phyloP scores from a whole-genome alignment of 768 basidiomycete species.

The Epithele typhae region DNA sequence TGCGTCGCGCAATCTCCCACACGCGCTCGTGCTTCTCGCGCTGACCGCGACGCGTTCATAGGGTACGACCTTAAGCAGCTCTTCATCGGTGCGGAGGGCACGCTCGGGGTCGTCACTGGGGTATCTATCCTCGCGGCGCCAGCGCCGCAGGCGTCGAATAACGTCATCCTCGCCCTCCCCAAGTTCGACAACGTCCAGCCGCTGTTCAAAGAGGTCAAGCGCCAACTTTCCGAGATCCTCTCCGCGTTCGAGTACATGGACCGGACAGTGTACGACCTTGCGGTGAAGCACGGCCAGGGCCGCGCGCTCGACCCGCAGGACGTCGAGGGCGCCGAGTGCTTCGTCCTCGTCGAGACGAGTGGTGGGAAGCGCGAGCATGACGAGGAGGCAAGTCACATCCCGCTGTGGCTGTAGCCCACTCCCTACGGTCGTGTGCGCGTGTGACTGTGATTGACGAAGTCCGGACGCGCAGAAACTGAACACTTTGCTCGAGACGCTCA shows the following conservation, averaged over 20 bases:
- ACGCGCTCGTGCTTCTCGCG: background rate
- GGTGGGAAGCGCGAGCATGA: constrained; percentile 92
- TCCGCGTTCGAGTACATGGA: constrained; percentile 98
- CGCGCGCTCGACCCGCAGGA: constrained; percentile 72
- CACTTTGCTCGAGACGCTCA: constrained; percentile 68
- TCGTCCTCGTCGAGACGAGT: constrained; percentile 92
- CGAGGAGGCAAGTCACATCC: constrained; percentile 76
- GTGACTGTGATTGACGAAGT: background rate
- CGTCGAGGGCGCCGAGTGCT: constrained; percentile 75
- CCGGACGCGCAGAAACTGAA: constrained; percentile 85
- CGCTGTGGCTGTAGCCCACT: too few species aligned
- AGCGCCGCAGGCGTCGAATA: constrained; percentile 78
- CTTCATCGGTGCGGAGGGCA: constrained; percentile 97
- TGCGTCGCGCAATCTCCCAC: constrained; percentile 26
- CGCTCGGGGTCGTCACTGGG: constrained; percentile 91
- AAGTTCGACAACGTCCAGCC: constrained; percentile 84
- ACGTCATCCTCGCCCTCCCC: constrained; percentile 86
- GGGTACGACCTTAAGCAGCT: constrained; percentile 98
- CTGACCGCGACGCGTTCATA: constrained; percentile 23
- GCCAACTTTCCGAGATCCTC: constrained; percentile 87
- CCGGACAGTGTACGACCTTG: constrained; percentile 76
- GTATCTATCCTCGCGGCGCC: constrained; percentile 92
- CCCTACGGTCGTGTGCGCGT: background rate
- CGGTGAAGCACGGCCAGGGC: constrained; percentile 79
- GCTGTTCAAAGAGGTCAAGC: constrained; percentile 77